A percentile compares a stretch with the other conserved stretches of the same genome.
These are phyloP conservation scores for Tricholoma sp. DNA, from an alignment of 768 basidiomycete genomes.

Conservation along the genomic window DNA sequence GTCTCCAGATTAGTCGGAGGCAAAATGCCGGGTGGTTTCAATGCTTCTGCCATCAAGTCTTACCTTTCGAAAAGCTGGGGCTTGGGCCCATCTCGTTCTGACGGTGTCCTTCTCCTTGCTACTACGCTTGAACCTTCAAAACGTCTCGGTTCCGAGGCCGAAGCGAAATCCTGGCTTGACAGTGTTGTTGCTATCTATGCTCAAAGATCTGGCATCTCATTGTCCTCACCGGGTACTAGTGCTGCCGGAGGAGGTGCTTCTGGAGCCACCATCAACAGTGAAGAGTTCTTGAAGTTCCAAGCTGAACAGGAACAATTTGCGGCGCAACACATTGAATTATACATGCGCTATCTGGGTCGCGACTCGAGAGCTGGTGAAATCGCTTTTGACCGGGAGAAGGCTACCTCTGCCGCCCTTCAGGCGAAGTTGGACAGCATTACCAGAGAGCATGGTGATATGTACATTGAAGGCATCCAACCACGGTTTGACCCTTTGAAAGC, in stretches of 20 bases:
- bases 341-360: conserved; percentile 93
- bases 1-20: conserved; percentile 88
- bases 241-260: conserved; percentile 59
- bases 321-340: conserved; percentile 88
- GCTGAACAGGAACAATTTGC: conserved; percentile 90
- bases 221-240: conserved; percentile 62
- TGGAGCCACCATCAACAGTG: conserved; percentile 94
- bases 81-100: conserved; percentile 83
- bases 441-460: conserved; percentile 89
- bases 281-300: conserved; percentile 97
- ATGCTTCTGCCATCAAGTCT: conserved; percentile 82
- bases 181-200: conserved; percentile 80
- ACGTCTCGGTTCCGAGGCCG: conserved; percentile 83
- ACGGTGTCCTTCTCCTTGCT: conserved; percentile 85
- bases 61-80: conserved; percentile 94
- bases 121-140: conserved; percentile 94
- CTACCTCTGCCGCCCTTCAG: conserved; percentile 66
- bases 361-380: conserved; percentile 93
- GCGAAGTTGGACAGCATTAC: conserved; percentile 82
- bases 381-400: conserved; percentile 83
- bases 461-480: conserved; percentile 93
- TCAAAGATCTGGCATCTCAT: conserved; percentile 80
- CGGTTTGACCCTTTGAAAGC: conserved; percentile 94
- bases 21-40: conserved; percentile 99
- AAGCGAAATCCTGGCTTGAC: conserved; percentile 94